These are phyloP conservation scores for Russula ochroleuca DNA, from an alignment of 768 basidiomycete species.

Conservation along the genomic window DNA sequence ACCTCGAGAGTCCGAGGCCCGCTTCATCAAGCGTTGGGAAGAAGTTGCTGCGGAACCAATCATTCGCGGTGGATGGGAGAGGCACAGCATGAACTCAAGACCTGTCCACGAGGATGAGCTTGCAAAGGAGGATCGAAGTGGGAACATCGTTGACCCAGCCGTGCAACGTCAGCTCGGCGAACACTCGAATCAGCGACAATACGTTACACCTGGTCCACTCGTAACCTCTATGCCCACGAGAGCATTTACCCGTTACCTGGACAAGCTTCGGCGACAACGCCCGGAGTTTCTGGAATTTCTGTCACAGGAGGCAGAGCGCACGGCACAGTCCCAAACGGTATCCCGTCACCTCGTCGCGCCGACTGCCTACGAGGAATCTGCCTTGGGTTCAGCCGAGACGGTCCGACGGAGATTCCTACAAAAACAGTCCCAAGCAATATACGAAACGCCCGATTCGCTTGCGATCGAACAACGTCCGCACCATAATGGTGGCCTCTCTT, in stretches of 20 bases:
- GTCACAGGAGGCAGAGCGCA: constrained; percentile 28
- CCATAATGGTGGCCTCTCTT: constrained; percentile 55
- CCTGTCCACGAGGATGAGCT: constrained; percentile 13
- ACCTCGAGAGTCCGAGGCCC: constrained; percentile 58
- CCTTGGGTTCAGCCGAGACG: constrained; percentile 12
- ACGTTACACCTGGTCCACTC: constrained; percentile 43
- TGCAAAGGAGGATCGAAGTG: constrained; percentile 13
- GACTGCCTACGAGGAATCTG: constrained; percentile 24
- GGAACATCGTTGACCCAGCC: constrained; percentile 7
- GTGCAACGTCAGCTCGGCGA: constrained; percentile 4
- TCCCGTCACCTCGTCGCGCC: constrained; percentile 10
- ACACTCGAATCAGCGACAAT: constrained; percentile 3
- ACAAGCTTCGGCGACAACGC: constrained; percentile 52
- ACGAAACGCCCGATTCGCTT: constrained; percentile 32
- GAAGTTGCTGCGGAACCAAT: constrained; percentile 49
- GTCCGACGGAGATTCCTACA: constrained; percentile 42
- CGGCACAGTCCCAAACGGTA: not conserved
- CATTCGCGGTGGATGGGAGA: constrained; percentile 38
- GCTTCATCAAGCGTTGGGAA: constrained; percentile 62
- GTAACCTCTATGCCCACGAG: constrained; percentile 54
- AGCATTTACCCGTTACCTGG: constrained; percentile 57
- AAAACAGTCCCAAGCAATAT: constrained; percentile 30
- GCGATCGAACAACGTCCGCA: constrained; percentile 64
- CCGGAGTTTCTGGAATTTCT: constrained; percentile 52
- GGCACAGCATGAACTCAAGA: constrained; percentile 24